phyloP scores from a whole-genome alignment of 306 rosid species.

The Myrica gale region DNA sequence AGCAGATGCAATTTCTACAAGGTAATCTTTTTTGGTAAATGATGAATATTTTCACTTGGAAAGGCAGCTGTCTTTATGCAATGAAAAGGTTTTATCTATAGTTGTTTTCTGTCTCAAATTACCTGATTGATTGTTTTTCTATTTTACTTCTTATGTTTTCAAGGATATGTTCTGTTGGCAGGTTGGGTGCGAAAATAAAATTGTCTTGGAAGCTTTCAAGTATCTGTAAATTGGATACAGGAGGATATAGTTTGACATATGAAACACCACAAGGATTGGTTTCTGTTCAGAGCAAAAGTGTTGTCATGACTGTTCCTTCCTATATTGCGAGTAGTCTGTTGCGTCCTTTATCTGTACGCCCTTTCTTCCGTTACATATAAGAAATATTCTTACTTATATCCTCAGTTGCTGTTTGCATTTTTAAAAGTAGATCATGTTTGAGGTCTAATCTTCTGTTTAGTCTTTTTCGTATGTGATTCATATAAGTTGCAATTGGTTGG shows the following conservation, averaged over 20 bases:
- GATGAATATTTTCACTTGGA: slow-evolving; percentile 20
- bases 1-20: slow-evolving; percentile 80
- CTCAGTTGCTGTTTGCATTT: slow-evolving; percentile 7
- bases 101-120: neutral
- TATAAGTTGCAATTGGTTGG: neutral
- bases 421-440: slow-evolving; percentile 10
- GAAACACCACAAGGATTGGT: slow-evolving; percentile 88
- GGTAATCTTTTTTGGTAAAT: slow-evolving; percentile 37
- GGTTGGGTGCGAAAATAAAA: slow-evolving; percentile 82
- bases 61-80: neutral
- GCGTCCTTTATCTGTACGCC: slow-evolving; percentile 80
- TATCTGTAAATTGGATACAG: slow-evolving; percentile 64
- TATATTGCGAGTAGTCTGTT: slow-evolving; percentile 66
- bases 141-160: neutral
- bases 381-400: slow-evolving; percentile 15
- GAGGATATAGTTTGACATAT: slow-evolving; percentile 71
- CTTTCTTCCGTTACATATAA: slow-evolving; percentile 26
- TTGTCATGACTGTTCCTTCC: slow-evolving; percentile 90
- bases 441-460: slow-evolving; percentile 21
- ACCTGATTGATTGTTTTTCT: neutral
- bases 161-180: slow-evolving; percentile 39
- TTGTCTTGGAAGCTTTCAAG: slow-evolving; percentile 88
- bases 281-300: slow-evolving; percentile 67
- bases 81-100: neutral
- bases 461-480: slow-evolving; percentile 4